Evolutionary conservation across 202 grass and related monocot genomes (phyloP).

Genomic region (Miscanthus sacchariflorus): DNA sequence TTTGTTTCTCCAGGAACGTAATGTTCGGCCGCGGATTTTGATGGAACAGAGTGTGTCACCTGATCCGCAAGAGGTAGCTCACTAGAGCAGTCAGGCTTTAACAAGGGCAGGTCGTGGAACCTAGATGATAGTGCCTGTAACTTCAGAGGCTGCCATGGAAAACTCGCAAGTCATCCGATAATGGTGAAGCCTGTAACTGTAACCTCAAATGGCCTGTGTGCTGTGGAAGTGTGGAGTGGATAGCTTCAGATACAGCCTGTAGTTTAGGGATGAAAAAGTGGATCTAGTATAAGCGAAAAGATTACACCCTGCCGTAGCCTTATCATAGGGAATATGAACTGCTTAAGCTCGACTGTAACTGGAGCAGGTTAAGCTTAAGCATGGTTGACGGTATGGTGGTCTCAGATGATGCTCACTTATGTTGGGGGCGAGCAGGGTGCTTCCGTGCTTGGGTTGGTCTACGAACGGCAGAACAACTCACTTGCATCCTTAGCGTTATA

Average conservation of each 20-base stretch:
- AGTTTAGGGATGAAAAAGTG: background rate
- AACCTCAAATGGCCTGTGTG: background rate
- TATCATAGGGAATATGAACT: background rate
- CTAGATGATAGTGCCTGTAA: slow-evolving; percentile 20
- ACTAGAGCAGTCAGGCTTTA: slow-evolving; percentile 9
- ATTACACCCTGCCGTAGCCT: background rate
- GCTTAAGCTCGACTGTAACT: slow-evolving; percentile 1
- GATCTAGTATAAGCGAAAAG: background rate
- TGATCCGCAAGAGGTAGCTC: slow-evolving; percentile 28
- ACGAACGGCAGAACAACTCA: background rate
- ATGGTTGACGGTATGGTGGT: background rate
- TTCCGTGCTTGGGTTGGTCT: background rate
- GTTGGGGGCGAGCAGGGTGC: background rate
- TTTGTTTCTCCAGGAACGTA: slow-evolving; percentile 49
- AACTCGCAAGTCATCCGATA: background rate
- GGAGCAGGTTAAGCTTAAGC: background rate
- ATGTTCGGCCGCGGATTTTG: slow-evolving; percentile 49
- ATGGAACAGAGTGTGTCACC: slow-evolving; percentile 38
- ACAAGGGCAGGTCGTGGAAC: background rate
- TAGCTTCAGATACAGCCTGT: background rate
- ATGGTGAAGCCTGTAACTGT: background rate
- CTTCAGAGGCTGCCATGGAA: background rate
- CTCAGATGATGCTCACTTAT: too few species aligned
- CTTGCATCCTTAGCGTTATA: background rate
- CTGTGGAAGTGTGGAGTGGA: background rate